Base-by-base conservation (phyloP, 208 protist genomes). In the Trypanosoma conorhini region DNA sequence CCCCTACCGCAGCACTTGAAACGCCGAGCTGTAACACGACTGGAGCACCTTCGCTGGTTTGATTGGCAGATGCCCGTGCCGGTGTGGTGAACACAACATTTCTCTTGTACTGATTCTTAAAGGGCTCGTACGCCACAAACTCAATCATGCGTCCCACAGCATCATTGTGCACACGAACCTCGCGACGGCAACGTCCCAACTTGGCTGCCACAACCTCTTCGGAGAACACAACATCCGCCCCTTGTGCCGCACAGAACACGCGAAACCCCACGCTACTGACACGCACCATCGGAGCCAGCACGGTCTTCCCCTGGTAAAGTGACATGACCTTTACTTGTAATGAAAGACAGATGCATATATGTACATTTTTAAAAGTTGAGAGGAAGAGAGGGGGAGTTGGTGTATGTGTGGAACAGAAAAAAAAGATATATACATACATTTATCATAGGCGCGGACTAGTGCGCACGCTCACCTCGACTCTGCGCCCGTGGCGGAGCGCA, bases 131-230 rank as follows among this genome's bases (percentile, higher is more conserved):
- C 7, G 74, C 55, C 1, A 98, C 85, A 73, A 92, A 98, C 70
- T 98, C 95, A 15, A 88, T 80, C 55, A 96, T 79, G 26, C 60
- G 76, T 1, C 75, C 64, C 44, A 7, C 59, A 12, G 75, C 64
- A 9, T 67, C 76, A 17, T 79, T 76, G 70, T 93, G 92, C 28
- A 46, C 42, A 71, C 89, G 85, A 9, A 93, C 74, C 54, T 90
- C 81, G 15, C 91, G 72, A 15, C 70, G 69, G 48, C 85, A 92
- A 42, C 85, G 76, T 13, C 57, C 50, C 33, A 99, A 67, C 58
- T 98, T 98, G n/a, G 93, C 86, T 30, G 97, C 97, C 21, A 99
- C 92, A n/a, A 99, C 70, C 75, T 99, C 98, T 72, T 99, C 98
- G 0, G 88, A 93, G 74, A 98, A 99, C 1, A 98, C 92, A n/a